Conservation (phyloP, 2,329 filamentous ascomycete species). For the Pseudogymnoascus verrucosus region DNA sequence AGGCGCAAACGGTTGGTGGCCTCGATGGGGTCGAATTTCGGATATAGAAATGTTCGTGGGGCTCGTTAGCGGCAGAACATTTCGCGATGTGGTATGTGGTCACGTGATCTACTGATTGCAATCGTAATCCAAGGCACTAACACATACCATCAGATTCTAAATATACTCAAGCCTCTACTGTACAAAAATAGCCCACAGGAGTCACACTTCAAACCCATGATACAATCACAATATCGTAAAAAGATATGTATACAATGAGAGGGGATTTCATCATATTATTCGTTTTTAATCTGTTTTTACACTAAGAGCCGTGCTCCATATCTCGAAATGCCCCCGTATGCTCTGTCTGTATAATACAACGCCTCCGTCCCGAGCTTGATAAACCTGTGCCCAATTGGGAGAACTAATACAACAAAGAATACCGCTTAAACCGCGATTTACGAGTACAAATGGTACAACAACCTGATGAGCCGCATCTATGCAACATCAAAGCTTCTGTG, state of each 20-base stretch:
- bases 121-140: background rate
- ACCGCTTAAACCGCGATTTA: constrained; percentile 28
- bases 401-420: constrained; percentile 28
- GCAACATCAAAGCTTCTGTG: constrained; percentile 23
- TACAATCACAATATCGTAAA: background rate
- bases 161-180: background rate
- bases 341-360: constrained; percentile 8
- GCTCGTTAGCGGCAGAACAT: constrained; percentile 10
- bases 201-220: background rate
- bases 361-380: constrained; percentile 24
- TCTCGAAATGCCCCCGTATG: constrained; percentile 6
- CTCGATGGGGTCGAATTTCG: constrained; percentile 10
- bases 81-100: background rate
- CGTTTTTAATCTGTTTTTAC: constrained; percentile 37
- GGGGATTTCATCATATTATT: constrained; percentile 49
- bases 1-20: constrained; percentile 5
- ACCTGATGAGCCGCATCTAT: constrained; percentile 27
- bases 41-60: constrained; percentile 12
- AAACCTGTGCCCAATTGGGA: constrained; percentile 19
- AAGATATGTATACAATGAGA: constrained; percentile 33
- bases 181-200: background rate
- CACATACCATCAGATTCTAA: background rate
- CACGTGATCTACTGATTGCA: background rate
- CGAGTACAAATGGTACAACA: constrained; percentile 28
- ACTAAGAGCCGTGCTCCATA: constrained; percentile 19